phyloP scores from a whole-genome alignment of 1,284 basidiomycete species.

The Tilletiopsis washingtonensis region DNA sequence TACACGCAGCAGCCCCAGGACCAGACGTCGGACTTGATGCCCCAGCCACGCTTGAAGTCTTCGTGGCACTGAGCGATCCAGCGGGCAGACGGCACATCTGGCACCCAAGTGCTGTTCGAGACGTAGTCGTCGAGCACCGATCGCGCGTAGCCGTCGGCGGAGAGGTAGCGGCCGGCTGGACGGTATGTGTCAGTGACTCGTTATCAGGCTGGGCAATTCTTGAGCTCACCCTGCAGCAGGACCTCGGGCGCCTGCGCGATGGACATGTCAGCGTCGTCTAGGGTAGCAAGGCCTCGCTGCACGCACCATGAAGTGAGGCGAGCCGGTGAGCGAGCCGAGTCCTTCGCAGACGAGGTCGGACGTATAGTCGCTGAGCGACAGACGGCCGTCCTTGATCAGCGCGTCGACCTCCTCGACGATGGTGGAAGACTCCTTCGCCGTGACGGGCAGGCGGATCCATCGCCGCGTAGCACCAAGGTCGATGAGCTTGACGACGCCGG shows the following conservation, averaged over 20 bases:
- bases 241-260: slow-evolving; percentile 35
- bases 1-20: slow-evolving; percentile 34
- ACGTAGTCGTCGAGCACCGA: slow-evolving; percentile 33
- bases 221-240: too few species aligned
- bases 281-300: not conserved
- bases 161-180: slow-evolving; percentile 25
- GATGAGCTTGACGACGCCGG: slow-evolving; percentile 30
- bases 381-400: not conserved
- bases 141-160: slow-evolving; percentile 14
- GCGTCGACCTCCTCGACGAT: slow-evolving; percentile 31
- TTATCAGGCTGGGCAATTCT: too few species aligned
- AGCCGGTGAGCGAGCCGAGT: slow-evolving; percentile 33
- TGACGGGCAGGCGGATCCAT: slow-evolving; percentile 25
- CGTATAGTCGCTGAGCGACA: not conserved
- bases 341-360: slow-evolving; percentile 18
- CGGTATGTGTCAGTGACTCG: too few species aligned
- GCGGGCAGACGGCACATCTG: slow-evolving; percentile 9
- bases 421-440: slow-evolving; percentile 19
- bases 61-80: slow-evolving; percentile 18
- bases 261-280: not conserved
- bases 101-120: slow-evolving; percentile 12
- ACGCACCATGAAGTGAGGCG: slow-evolving; percentile 15
- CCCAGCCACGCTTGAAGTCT: slow-evolving; percentile 32
- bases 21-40: slow-evolving; percentile 35
- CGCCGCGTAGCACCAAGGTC: slow-evolving; percentile 32